Evolutionary conservation across 805 yeast genomes (phyloP).

Genomic region (Lachancea kluyveri): DNA sequence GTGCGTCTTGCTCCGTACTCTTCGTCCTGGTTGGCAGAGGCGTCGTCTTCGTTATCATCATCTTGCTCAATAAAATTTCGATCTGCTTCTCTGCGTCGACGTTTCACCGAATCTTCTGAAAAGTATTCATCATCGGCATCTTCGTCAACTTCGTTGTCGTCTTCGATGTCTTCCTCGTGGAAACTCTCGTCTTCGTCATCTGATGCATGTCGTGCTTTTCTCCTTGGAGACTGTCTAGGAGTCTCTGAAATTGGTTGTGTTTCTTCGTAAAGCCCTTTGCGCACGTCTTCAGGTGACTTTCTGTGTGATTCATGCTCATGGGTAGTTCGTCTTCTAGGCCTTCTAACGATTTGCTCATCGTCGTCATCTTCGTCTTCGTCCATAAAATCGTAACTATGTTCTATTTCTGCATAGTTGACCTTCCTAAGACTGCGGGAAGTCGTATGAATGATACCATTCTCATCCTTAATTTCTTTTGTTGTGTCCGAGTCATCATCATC

Average conservation of each 20-base stretch:
- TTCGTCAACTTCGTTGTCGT: slow-evolving; percentile 31
- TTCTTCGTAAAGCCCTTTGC: too few species aligned
- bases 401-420: slow-evolving; percentile 33
- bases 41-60: slow-evolving; percentile 14
- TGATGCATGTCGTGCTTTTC: slow-evolving; percentile 9
- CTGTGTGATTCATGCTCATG: too few species aligned
- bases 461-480: slow-evolving; percentile 22
- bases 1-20: slow-evolving; percentile 6
- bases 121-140: slow-evolving; percentile 22
- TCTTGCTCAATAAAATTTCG: slow-evolving; percentile 22
- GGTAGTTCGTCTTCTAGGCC: slow-evolving; percentile 8
- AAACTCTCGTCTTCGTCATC: slow-evolving; percentile 31
- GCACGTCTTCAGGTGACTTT: too few species aligned
- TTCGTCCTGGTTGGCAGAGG: slow-evolving; percentile 27
- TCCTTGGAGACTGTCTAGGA: slow-evolving; percentile 4
- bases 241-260: slow-evolving; percentile 8
- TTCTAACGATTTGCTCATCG: slow-evolving; percentile 5
- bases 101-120: slow-evolving; percentile 10
- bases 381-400: slow-evolving; percentile 27
- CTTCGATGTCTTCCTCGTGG: slow-evolving; percentile 29
- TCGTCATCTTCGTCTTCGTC: slow-evolving; percentile 15
- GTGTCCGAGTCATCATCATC: too few species aligned
- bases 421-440: slow-evolving; percentile 30
- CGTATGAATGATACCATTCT: slow-evolving; percentile 25
- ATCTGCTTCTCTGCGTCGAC: slow-evolving; percentile 13